Percentiles rank a stretch among this genome's conserved stretches.
Conservation (phyloP, 768 basidiomycete species). For the Termitomyces sp. region DNA sequence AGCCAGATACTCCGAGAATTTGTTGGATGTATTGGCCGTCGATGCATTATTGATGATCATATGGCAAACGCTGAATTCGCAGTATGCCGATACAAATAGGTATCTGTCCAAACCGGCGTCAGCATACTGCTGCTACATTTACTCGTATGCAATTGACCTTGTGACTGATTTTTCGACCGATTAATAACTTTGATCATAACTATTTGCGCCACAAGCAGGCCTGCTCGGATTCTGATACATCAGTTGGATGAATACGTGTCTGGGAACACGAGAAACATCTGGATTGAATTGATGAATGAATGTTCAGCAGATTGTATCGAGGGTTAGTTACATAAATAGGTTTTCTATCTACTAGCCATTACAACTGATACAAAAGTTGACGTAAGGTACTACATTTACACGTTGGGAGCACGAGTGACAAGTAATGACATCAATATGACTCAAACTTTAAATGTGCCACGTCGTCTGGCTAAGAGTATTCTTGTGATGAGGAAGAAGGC, state of each 20-base stretch:
- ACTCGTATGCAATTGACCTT: no score
- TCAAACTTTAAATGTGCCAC: neutral
- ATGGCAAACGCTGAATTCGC: no score
- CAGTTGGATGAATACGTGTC: no score
- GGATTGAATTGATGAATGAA: neutral
- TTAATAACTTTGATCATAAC: neutral
- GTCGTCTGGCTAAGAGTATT: neutral
- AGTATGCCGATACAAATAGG: neutral
- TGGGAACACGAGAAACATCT: no score
- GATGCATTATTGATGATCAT: neutral
- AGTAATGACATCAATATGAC: neutral
- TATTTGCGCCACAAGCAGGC: neutral
- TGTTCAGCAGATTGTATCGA: neutral
- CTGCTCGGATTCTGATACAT: neutral
- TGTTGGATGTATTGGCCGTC: no score
- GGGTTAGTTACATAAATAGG: no score
- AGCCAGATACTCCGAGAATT: no score
- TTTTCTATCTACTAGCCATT: no score
- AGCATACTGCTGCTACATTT: no score
- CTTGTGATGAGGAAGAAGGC: neutral
- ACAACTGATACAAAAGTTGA: neutral
- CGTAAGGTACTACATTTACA: neutral
- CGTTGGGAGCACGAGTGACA: neutral
- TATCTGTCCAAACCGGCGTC: no score
- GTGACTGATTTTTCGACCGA: neutral